A percentile compares a stretch with the other conserved stretches of the same genome.
phyloP scores from a whole-genome alignment of 257 asterid species.

The Plantago ovata region DNA sequence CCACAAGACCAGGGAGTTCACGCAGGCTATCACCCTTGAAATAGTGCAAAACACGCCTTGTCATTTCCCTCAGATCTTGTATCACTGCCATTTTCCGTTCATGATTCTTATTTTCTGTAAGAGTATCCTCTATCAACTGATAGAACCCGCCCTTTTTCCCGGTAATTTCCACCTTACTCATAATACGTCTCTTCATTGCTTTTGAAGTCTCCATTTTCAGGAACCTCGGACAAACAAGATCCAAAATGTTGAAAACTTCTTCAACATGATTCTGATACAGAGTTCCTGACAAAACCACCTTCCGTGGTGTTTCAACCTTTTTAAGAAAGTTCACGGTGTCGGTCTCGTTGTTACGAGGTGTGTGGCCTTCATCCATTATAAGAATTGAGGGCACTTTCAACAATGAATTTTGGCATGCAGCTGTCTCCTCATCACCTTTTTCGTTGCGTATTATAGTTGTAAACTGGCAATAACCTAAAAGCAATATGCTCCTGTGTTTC shows the following conservation, averaged over 20 bases:
- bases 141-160: slow-evolving; percentile 59
- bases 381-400: slow-evolving; percentile 67
- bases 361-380: slow-evolving; percentile 94
- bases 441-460: slow-evolving; percentile 72
- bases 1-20: slow-evolving; percentile 94
- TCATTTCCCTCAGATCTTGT: slow-evolving; percentile 86
- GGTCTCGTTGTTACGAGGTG: slow-evolving; percentile 89
- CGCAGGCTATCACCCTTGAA: slow-evolving; percentile 92
- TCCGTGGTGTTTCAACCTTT: slow-evolving; percentile 76
- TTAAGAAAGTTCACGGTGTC: slow-evolving; percentile 82
- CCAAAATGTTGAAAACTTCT: slow-evolving; percentile 86
- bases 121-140: slow-evolving; percentile 73
- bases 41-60: slow-evolving; percentile 75
- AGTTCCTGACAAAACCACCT: slow-evolving; percentile 96
- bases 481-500: slow-evolving; percentile 61
- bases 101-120: slow-evolving; percentile 62
- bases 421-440: slow-evolving; percentile 42
- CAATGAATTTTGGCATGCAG: slow-evolving; percentile 60
- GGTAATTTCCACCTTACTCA: slow-evolving; percentile 67
- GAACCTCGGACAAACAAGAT: slow-evolving; percentile 95
- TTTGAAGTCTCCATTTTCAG: slow-evolving; percentile 62
- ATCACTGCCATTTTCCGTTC: slow-evolving; percentile 67
- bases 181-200: slow-evolving; percentile 65
- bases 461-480: slow-evolving; percentile 84
- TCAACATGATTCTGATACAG: slow-evolving; percentile 89